These are phyloP conservation scores for Solanum infundibuliforme DNA, from an alignment of 257 asterid genomes.

Conservation along the genomic window DNA sequence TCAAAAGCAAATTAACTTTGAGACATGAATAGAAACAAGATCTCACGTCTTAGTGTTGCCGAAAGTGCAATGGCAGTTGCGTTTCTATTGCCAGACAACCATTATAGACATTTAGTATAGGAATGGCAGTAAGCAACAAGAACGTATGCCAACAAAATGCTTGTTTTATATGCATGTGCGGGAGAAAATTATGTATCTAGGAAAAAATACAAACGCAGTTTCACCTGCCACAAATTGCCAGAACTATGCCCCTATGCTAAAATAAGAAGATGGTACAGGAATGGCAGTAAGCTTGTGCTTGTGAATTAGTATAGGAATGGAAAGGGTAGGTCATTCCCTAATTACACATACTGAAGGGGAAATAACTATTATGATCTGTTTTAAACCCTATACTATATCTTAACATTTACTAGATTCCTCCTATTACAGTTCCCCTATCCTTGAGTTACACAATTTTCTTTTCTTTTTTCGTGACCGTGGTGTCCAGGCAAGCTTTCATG, in stretches of 20 bases:
- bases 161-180: background rate
- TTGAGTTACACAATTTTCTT: background rate
- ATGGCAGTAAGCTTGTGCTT: background rate
- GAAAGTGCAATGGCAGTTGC: background rate
- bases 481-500: background rate
- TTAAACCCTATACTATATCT: background rate
- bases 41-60: background rate
- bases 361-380: background rate
- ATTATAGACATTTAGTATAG: background rate
- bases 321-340: background rate
- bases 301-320: background rate
- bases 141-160: background rate
- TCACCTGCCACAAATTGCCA: background rate
- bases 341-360: background rate
- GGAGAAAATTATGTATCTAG: background rate
- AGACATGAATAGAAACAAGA: background rate
- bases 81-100: background rate
- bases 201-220: background rate
- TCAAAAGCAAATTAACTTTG: background rate
- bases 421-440: background rate
- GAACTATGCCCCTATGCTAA: background rate
- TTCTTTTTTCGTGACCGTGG: background rate
- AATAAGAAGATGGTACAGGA: background rate
- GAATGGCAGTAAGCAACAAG: background rate
- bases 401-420: background rate